Base-by-base conservation (phyloP, 2,329 filamentous ascomycete species). In the Penicillium italicum region DNA sequence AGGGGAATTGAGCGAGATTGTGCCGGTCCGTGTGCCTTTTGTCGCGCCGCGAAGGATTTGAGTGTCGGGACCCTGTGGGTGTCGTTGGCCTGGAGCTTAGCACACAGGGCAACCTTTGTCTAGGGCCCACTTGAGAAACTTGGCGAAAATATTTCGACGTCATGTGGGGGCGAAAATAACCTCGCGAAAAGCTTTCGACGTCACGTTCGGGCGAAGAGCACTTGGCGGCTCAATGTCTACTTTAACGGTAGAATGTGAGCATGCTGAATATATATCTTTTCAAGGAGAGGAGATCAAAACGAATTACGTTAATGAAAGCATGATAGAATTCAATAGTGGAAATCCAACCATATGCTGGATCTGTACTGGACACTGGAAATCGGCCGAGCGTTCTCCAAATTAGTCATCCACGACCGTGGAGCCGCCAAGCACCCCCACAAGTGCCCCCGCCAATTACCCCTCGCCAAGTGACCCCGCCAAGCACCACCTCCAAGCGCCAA, bases 1-100 rank as follows among this genome's bases (percentile, higher is more conserved):
- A 49, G 26, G 22, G 48, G 4, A 24, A 16, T 16, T 24, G 22
- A 24, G 8, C 38, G 28, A 50, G 16, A 50, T 34, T 50, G 38
- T 16, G 34, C 38, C 48, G 38, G 47, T 50, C 48, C 38, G 37
- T 43, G 48, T 44, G 37, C 36, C 47, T n/a, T 42, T 14, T 50
- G 20, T 37, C 47, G 28, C 24, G 11, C 22, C 22, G n/a, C 18
- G 38, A 18, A 7, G n/a, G 11, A 4, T 30, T 28, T 26, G 3
- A n/a, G 12, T 78, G 16, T 38, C 12, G 18, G 24, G 24, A 5
- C 24, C 24, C 24, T 5, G 24, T 24, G 24, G 24, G 24, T 24
- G 5, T 24, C 24, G 3, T 48, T 48, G 46, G 46, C 20, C 9
- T n/a, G 24, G 16, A 18, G 2, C 16, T 26, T 16, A 18, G 10